phyloP scores from a whole-genome alignment of 2,329 filamentous ascomycete genomes.

The Aureobasidium leucospermi region DNA sequence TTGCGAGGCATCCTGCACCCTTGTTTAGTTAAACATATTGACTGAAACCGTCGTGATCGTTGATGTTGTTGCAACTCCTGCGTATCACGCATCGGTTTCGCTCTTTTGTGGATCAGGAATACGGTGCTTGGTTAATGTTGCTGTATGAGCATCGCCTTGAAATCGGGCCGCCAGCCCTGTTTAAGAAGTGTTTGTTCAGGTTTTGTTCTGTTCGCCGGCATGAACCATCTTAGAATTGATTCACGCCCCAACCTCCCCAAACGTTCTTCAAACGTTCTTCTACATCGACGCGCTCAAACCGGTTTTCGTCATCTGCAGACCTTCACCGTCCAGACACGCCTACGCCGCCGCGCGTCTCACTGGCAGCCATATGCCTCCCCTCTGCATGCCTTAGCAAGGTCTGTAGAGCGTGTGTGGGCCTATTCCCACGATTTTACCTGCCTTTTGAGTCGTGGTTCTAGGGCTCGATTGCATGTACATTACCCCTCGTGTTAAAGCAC shows the following conservation, averaged over 20 bases:
- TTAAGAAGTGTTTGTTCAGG: background rate
- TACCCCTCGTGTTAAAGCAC: background rate
- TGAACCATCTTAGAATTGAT: background rate
- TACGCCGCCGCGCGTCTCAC: conserved; percentile 6
- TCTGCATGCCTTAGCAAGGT: background rate
- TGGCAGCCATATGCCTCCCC: background rate
- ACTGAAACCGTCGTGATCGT: background rate
- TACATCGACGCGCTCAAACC: background rate
- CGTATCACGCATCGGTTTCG: background rate
- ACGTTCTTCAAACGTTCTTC: conserved; percentile 8
- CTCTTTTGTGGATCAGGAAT: background rate
- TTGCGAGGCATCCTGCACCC: background rate
- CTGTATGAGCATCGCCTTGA: background rate
- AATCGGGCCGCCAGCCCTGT: conserved; percentile 2
- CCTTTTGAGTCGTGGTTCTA: background rate
- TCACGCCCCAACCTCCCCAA: background rate
- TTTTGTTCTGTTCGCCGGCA: background rate
- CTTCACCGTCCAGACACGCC: background rate
- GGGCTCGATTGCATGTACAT: background rate
- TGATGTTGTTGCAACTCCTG: background rate
- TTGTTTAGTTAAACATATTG: background rate
- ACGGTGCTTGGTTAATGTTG: background rate
- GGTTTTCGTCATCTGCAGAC: background rate
- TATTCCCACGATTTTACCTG: background rate
- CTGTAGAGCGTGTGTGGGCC: background rate